Base-by-base conservation (phyloP, 768 basidiomycete species). In the Hemileccinum rubropunctum region DNA sequence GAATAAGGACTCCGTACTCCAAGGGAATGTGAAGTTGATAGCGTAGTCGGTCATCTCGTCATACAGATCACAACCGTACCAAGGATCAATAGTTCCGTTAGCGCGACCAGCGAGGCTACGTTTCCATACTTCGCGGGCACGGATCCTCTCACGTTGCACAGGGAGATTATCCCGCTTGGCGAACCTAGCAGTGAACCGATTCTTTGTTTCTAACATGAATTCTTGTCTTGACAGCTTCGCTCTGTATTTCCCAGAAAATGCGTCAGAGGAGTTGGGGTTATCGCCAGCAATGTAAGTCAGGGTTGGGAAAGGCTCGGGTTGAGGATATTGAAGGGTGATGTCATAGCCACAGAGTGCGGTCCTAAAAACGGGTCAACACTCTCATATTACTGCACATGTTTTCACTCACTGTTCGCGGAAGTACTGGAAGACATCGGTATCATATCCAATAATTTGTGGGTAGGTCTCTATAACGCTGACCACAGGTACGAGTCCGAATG, bases 381-480 rank as follows among this genome's bases (percentile, higher is more conserved):
- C 18, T 1, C 33, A 32, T 12, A 14, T 13, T 20, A 44, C 23
- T 5, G 18, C 13, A n/a, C 9, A 45, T 33, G 17, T 15, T 38
- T 53, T 18, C 18, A 72, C 83, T 51, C 54, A 86, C 86, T 86
- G 84, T 56, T 79, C 72, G 53, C 77, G 75, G 67, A 88, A 88
- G 60, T 86, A 86, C 48, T 81, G 73, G 59, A 78, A 82, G 6
- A 86, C 82, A 5, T 78, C 76, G 40, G 73, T 71, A 53, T 89
- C 82, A 58, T 89, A 89, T 30, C 79, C 83, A 45, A 90, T 86
- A 26, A 89, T 68, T 60, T 88, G 87, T 1, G 88, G 88, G 60
- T 83, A 86, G 4, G 88, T 88, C 67, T 86, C 79, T 15, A 88
- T 64, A 27, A 84, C 72, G 48, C 76, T 58, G 59, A 86, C 82